Evolutionary conservation across 169 alveolate species (phyloP).

Genomic region (Nephromyces sp.): DNA sequence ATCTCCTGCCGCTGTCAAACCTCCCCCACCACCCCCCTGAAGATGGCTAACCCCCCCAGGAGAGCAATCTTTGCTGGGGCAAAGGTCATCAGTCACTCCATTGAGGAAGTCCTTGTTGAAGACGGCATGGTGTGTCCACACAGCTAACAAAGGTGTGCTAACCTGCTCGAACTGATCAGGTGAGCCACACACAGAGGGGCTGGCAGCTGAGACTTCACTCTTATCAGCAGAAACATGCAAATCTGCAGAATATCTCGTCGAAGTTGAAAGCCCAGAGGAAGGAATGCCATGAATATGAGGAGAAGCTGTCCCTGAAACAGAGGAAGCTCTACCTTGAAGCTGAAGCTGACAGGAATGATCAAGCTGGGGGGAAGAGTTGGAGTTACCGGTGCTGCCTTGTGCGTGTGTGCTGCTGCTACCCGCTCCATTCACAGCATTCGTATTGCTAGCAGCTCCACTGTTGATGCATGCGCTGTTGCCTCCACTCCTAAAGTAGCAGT

Average conservation of each 20-base stretch:
- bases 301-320: background rate
- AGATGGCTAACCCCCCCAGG: too few relatives aligned
- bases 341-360: background rate
- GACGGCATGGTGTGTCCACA: slow-evolving; percentile 20
- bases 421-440: background rate
- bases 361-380: too few relatives aligned
- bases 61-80: too few relatives aligned
- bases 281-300: background rate
- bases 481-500: background rate
- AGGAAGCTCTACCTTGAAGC: background rate
- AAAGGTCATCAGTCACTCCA: background rate
- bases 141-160: slow-evolving; percentile 3
- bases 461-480: background rate
- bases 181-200: background rate
- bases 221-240: too few relatives aligned
- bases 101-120: slow-evolving; percentile 1
- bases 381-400: too few relatives aligned
- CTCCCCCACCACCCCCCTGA: too few relatives aligned
- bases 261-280: background rate
- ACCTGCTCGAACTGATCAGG: slow-evolving; percentile 1
- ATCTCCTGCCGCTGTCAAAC: too few relatives aligned
- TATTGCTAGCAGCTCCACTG: background rate
- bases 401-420: too few relatives aligned
- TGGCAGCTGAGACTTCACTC: too few relatives aligned
- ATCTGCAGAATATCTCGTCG: background rate